Base-by-base conservation (phyloP, 2,329 filamentous ascomycete genomes). In the Colletotrichum karsti region DNA sequence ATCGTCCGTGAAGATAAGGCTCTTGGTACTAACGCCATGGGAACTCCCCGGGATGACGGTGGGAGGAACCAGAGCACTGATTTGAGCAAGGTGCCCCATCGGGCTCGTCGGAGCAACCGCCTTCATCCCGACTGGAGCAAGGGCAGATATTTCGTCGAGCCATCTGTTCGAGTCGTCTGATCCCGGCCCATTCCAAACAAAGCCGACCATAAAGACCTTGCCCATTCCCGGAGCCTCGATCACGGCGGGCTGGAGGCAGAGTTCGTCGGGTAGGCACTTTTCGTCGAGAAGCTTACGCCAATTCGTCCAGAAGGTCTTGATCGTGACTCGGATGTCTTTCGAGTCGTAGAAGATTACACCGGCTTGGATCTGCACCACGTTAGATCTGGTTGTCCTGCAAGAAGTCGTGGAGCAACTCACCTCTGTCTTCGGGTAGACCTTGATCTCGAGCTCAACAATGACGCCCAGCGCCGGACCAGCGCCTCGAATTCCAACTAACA, bases 391-490 rank as follows among this genome's bases (percentile, higher is more conserved):
- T 12, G 10, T 18, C 7, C 30, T n/a, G n/a, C n/a, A n/a, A n/a
- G n/a, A n/a, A n/a, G 37, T 4, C 9, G 5, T 22, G 13, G 10
- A n/a, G 10, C 3, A 9, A 64, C 71, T 53, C 70, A 80, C 79
- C 68, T 76, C 74, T 13, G 75, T 72, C 3, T 78, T 58, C 3
- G 76, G 74, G 60, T 82, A 82, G 2, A 82, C 73, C 58, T 78
- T 82, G 63, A 83, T 76, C 4, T 74, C 77, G 10, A 82, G 22
- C 66, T 82, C 79, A 10, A 80, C 75, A 55, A 83, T 79, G 6
- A 81, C 74, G 1, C 79, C 81, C 28, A 83, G 76, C 4, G 73
- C 74, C 2, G 80, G 78, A 28, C 81, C 80, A 7, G 74, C 80
- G 3, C 81, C 81, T 1, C 80, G 73, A 18, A 83, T 78, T 0